Conservation (phyloP, 305 asterid species). For the Euphrasia arctica region DNA sequence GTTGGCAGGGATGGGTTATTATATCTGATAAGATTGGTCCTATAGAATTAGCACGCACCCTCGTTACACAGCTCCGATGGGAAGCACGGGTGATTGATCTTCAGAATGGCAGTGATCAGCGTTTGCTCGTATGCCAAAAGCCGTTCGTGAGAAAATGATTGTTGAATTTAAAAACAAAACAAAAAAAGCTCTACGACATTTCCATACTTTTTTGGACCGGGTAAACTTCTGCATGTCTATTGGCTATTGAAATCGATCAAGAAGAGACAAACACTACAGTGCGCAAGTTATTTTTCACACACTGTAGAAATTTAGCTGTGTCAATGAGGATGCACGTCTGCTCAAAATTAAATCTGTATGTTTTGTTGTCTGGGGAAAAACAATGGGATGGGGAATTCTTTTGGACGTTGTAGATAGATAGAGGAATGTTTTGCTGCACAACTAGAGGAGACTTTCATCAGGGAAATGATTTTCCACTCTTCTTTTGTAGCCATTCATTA, state of each 20-base stretch:
- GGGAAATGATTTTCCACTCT: conserved; percentile 41
- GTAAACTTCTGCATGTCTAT: conserved; percentile 30
- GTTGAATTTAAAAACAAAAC: neutral
- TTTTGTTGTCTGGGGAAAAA: conserved; percentile 21
- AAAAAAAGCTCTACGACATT: conserved; percentile 27
- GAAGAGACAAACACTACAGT: conserved; percentile 13
- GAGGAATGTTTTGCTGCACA: conserved; percentile 37
- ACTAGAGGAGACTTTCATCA: conserved; percentile 25
- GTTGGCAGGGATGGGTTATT: conserved; percentile 83
- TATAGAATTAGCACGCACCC: conserved; percentile 58
- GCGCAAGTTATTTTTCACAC: conserved; percentile 27
- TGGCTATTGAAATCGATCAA: conserved; percentile 18
- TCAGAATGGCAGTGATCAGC: conserved; percentile 85
- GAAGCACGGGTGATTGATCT: conserved; percentile 91
- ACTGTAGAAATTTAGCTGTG: neutral
- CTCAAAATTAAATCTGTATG: conserved; percentile 13
- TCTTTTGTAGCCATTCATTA: conserved; percentile 55
- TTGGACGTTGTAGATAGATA: conserved; percentile 46
- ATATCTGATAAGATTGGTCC: conserved; percentile 67
- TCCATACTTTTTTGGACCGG: conserved; percentile 40
- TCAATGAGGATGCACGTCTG: conserved; percentile 29
- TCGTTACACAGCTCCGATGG: conserved; percentile 85
- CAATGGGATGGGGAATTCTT: conserved; percentile 31
- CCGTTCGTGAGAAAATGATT: conserved; percentile 79
- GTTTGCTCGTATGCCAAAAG: conserved; percentile 89